phyloP scores from a whole-genome alignment of 495 filamentous ascomycete species.

The Penicillium salamii region DNA sequence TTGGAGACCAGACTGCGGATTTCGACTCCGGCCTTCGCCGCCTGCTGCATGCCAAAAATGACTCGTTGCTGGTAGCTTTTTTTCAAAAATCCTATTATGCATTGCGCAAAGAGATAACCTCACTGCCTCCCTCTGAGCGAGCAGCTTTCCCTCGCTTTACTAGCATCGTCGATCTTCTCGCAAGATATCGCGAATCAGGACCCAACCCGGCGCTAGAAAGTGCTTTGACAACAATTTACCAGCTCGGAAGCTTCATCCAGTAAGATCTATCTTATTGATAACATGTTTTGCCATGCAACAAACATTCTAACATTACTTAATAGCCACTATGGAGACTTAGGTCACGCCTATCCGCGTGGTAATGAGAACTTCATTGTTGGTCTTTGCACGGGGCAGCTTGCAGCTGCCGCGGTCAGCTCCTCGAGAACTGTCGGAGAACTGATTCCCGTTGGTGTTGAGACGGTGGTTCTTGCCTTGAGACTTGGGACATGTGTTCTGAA shows the following conservation, averaged over 20 bases:
- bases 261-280: constrained; percentile 37
- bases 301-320: constrained; percentile 2
- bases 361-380: constrained; percentile 45
- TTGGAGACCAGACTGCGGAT: constrained; percentile 79
- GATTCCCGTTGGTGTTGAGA: constrained; percentile 64
- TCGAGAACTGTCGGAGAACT: constrained; percentile 66
- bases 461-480: constrained; percentile 70
- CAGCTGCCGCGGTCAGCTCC: constrained; percentile 67
- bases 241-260: constrained; percentile 75
- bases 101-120: constrained; percentile 61
- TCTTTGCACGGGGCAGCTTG: constrained; percentile 71
- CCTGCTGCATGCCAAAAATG: constrained; percentile 61
- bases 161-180: constrained; percentile 66
- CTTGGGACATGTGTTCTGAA: constrained; percentile 58
- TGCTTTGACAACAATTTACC: constrained; percentile 65
- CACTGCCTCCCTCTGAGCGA: constrained; percentile 57
- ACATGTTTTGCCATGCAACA: background rate
- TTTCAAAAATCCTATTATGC: constrained; percentile 60
- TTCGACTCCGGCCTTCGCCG: constrained; percentile 63
- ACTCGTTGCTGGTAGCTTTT: constrained; percentile 63
- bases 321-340: constrained; percentile 51
- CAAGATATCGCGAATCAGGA: constrained; percentile 58
- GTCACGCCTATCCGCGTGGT: constrained; percentile 44
- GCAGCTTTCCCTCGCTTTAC: constrained; percentile 65
- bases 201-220: constrained; percentile 62